Evolutionary conservation across 805 yeast species (phyloP), one percentile per base, ranked within the genome.

Genomic region (Saccharomycopsis sp.): DNA sequence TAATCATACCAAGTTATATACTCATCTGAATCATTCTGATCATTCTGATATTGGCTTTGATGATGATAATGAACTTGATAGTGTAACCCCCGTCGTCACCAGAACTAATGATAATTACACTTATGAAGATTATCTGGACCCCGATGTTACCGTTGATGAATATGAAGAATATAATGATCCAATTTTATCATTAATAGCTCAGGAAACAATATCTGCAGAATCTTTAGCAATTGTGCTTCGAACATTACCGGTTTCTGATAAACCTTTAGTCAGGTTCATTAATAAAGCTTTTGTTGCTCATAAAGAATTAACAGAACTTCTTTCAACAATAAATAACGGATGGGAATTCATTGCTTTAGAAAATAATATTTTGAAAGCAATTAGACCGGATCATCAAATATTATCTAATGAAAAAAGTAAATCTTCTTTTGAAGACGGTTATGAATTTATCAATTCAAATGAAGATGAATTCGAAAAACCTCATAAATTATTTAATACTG

Each of bases 401-500:
- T n/a, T n/a, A n/a, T n/a, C n/a, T n/a, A 21, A 31, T 3, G 33
- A 30, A 21, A 25, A 17, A 13, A 17, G 21, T 10, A 21, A 20
- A 18, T 19, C 35, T 8, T 33, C 27, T 8, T 21, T 23, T n/a
- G n/a, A 6, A 6, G 9, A n/a, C 13, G 27, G n/a, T 23, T 19
- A 12, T 18, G 32, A 30, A n/a, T 10, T 23, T 4, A 10, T 33
- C 3, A 30, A 25, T 26, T 29, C 19, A 29, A 28, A 35, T 18
- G 34, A 27, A 27, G 20, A 14, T 13, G 17, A 37, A 5, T 10
- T 2, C 13, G 35, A 29, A 35, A 21, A 35, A 13, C 19, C 5
- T 5, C 6, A n/a, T 5, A 17, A 5, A n/a, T 5, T 4, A 21
- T 70, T 73, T 52, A 69, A 71, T 47, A 60, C 63, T 18, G 63